phyloP scores from a whole-genome alignment of 345 rosid genomes.

The Eucalyptus urophylla region DNA sequence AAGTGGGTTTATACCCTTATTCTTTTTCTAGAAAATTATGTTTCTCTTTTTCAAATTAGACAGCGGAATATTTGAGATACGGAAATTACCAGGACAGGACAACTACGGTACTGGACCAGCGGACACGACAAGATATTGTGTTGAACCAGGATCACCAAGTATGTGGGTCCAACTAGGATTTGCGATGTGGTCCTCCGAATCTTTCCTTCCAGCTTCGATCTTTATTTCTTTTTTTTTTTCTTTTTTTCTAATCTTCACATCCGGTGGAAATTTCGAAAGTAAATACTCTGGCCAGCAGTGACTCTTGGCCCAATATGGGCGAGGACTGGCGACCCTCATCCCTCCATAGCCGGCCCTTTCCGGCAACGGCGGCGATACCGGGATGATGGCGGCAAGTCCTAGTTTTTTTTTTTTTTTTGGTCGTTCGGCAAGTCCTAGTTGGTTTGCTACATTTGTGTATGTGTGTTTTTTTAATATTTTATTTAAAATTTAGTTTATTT shows the following conservation, averaged over 20 bases:
- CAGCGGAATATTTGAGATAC: background rate
- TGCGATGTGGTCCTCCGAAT: background rate
- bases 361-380: accelerated
- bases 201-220: background rate
- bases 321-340: too few relatives aligned
- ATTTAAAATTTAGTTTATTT: too few relatives aligned
- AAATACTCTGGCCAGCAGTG: too few relatives aligned
- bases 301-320: too few relatives aligned
- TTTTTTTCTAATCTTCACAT: background rate
- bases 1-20: background rate
- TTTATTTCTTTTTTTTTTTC: accelerated
- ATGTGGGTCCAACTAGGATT: background rate
- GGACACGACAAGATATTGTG: background rate
- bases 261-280: background rate
- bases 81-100: background rate
- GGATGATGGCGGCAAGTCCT: too few relatives aligned
- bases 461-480: too few relatives aligned
- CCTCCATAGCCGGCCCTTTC: too few relatives aligned
- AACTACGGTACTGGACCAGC: background rate
- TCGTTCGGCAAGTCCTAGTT: too few relatives aligned
- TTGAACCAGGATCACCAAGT: background rate
- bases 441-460: too few relatives aligned
- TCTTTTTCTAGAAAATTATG: background rate
- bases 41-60: background rate
- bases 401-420: too few relatives aligned